phyloP scores from a whole-genome alignment of 306 rosid genomes.

The Dryas alaskensis region DNA sequence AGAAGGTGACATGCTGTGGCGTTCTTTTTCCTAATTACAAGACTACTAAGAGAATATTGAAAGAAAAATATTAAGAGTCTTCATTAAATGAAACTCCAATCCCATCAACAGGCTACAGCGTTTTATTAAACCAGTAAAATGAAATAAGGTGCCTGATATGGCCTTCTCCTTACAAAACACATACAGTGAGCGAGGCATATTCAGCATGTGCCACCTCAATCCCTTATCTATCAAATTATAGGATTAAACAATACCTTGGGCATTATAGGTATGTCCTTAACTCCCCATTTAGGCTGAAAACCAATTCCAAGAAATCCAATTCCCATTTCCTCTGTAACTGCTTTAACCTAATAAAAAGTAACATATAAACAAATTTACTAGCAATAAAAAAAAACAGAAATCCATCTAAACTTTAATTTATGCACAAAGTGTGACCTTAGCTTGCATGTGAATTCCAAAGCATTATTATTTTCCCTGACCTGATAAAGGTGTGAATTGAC shows the following conservation, averaged over 20 bases:
- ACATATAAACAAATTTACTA: neutral
- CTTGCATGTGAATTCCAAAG: neutral
- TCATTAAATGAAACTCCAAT: neutral
- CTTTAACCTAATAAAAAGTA: constrained; percentile 65
- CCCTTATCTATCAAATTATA: neutral
- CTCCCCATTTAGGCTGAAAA: constrained; percentile 96
- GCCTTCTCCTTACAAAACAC: neutral
- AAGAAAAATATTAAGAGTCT: neutral
- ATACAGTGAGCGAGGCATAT: constrained; percentile 7
- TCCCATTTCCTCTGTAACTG: constrained; percentile 98
- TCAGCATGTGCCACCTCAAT: constrained; percentile 1
- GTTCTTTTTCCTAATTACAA: neutral
- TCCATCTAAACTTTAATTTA: neutral
- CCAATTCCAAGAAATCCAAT: constrained; percentile 97
- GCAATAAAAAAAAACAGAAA: neutral
- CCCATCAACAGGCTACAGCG: neutral
- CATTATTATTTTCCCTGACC: constrained; percentile 39
- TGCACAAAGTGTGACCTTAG: neutral
- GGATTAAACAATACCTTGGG: constrained; percentile 67
- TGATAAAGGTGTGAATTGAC: constrained; percentile 95
- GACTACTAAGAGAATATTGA: neutral
- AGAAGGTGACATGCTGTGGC: neutral
- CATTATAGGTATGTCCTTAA: constrained; percentile 90
- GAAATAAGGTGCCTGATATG: neutral
- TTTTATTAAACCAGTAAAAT: neutral